phyloP scores from a whole-genome alignment of 2,329 filamentous ascomycete species.

The Fusarium chaquense region DNA sequence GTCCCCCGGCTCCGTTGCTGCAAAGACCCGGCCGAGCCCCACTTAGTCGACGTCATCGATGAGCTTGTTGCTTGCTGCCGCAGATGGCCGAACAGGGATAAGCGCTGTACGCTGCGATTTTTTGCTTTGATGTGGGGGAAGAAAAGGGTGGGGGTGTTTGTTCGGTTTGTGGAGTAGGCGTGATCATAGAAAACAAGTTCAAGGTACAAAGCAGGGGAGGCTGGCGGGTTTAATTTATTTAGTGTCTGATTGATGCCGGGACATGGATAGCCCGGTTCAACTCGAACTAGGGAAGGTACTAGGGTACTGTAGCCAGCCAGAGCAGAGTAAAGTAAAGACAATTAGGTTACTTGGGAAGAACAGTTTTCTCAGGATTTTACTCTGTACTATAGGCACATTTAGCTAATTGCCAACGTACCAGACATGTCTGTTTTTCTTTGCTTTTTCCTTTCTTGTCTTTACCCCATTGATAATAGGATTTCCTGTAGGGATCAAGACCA shows the following conservation, averaged over 20 bases:
- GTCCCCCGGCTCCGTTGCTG: conserved; percentile 41
- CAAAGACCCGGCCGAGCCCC: conserved; percentile 43
- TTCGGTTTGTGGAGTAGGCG: not conserved
- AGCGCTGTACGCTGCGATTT: not conserved
- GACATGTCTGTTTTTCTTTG: not conserved
- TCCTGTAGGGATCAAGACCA: not conserved
- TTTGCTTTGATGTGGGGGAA: conserved; percentile 20
- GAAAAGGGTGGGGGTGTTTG: conserved; percentile 1
- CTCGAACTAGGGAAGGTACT: not conserved
- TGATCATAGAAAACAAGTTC: conserved; percentile 7
- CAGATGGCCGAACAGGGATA: conserved; percentile 26
- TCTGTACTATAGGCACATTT: not conserved
- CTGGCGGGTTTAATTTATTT: conserved; percentile 36
- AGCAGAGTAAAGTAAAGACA: not conserved
- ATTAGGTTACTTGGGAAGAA: not conserved
- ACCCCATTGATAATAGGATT: not conserved
- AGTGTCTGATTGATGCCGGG: conserved; percentile 35
- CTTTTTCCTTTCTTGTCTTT: not conserved
- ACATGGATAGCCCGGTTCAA: conserved; percentile 15
- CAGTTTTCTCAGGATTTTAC: not conserved
- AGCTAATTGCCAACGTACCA: not conserved
- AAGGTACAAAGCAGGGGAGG: conserved; percentile 25
- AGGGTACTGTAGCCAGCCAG: conserved; percentile 32
- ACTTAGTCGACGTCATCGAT: conserved; percentile 43
- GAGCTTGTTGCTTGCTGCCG: conserved; percentile 40